Conservation (phyloP, 2,329 filamentous ascomycete genomes). For the Pseudogymnoascus sp. region DNA sequence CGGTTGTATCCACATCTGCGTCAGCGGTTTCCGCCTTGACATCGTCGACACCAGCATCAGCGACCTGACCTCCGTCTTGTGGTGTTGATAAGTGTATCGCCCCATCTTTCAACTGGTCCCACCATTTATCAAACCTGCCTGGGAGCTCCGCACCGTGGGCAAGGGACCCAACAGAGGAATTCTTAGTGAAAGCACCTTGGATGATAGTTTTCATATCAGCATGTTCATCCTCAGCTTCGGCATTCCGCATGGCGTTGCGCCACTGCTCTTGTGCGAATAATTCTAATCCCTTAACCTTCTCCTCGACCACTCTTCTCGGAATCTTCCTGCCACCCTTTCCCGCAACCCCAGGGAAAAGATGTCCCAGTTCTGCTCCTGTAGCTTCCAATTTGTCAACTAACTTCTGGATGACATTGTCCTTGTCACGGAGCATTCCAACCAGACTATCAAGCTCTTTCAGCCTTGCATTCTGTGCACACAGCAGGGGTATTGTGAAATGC, state of each 20-base stretch:
- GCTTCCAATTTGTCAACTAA: slow-evolving; percentile 47
- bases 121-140: slow-evolving; percentile 20
- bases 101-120: slow-evolving; percentile 23
- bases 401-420: slow-evolving; percentile 48
- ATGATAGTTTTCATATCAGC: neutral
- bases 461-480: slow-evolving; percentile 37
- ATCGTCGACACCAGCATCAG: neutral
- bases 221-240: neutral
- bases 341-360: slow-evolving; percentile 40
- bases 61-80: neutral
- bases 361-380: slow-evolving; percentile 41
- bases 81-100: slow-evolving; percentile 14
- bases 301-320: slow-evolving; percentile 30
- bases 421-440: slow-evolving; percentile 39
- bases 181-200: neutral
- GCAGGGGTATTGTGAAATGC: slow-evolving; percentile 41
- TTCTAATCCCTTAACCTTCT: slow-evolving; percentile 39
- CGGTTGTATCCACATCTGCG: slow-evolving; percentile 1
- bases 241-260: slow-evolving; percentile 13
- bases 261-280: slow-evolving; percentile 34
- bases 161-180: neutral
- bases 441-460: slow-evolving; percentile 38
- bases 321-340: slow-evolving; percentile 32
- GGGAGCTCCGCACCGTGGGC: neutral
- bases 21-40: slow-evolving; percentile 9